A percentile compares a stretch with the other conserved stretches of the same genome.
Conservation (phyloP, 2,329 filamentous ascomycete genomes). For the Curvularia verruculosa region DNA sequence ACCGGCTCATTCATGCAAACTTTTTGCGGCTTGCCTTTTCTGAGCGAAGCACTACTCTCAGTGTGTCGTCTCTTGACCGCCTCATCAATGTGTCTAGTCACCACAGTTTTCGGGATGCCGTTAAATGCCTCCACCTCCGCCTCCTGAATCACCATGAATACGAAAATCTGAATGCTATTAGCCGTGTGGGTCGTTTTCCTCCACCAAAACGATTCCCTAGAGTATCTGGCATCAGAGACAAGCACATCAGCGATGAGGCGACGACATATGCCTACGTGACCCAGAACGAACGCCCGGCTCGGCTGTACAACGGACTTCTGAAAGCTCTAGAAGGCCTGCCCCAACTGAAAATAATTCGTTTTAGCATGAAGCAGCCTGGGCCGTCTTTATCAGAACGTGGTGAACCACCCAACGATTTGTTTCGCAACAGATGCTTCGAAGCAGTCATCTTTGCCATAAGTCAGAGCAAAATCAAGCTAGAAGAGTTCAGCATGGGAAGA, state of each 20-base stretch:
- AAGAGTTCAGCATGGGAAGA: constrained; percentile 32
- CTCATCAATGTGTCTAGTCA: constrained; percentile 27
- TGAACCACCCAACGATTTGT: constrained; percentile 20
- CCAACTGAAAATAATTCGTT: constrained; percentile 27
- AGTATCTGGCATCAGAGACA: constrained; percentile 21
- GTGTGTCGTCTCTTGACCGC: constrained; percentile 30
- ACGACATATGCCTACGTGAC: constrained; percentile 31
- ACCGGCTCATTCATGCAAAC: constrained; percentile 26
- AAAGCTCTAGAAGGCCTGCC: constrained; percentile 22
- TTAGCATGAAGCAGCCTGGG: constrained; percentile 23
- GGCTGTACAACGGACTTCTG: constrained; percentile 28
- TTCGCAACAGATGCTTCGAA: constrained; percentile 31
- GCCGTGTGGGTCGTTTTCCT: constrained; percentile 32
- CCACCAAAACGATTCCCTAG: constrained; percentile 38
- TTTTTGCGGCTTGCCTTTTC: constrained; percentile 35
- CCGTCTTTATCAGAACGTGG: constrained; percentile 14
- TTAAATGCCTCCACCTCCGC: constrained; percentile 32
- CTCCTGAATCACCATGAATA: constrained; percentile 35
- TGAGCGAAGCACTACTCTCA: constrained; percentile 30
- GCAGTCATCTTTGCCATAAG: constrained; percentile 31
- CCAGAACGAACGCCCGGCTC: constrained; percentile 17
- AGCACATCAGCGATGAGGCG: constrained; percentile 29
- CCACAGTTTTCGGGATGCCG: constrained; percentile 21
- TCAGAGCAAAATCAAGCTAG: constrained; percentile 25
- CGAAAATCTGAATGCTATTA: constrained; percentile 26